Base-by-base conservation (phyloP, 2,329 filamentous ascomycete species). In the Aspergillus candidus region DNA sequence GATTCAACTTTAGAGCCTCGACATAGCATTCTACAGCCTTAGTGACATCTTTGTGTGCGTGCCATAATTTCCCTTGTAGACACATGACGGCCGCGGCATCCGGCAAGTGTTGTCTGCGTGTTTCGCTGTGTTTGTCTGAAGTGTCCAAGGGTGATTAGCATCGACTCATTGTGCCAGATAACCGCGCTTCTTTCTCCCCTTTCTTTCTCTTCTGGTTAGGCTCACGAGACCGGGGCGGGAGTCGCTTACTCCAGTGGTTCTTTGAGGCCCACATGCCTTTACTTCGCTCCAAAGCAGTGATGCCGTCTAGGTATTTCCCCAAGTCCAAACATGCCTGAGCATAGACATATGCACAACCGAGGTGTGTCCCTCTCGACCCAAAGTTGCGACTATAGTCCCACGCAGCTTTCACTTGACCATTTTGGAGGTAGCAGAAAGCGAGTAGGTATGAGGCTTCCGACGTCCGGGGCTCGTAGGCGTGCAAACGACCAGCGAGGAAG, bases 331-430 rank as follows among this genome's bases (percentile, higher is more conserved):
- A 97, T 32, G 89, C 82, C 61, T 95, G 89, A 41, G 91, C 91
- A 72, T 90, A 95, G 36, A 96, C 78, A 70, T 91, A 97, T 13
- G 87, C 81, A 67, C 91, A 96, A 27, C 90, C 90, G 18, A 95
- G 62, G 67, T 97, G 87, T 29, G 77, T 73, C 15, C 86, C 86
- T 50, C 83, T 80, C 40, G 79, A 79, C 32, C 82, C 86, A 41
- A 81, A 74, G 37, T 79, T 76, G 60, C 88, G 87, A 64, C 85
- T 85, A 55, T 82, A 78, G 59, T 97, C 90, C 65, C 86, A 91
- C 10, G 93, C 90, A 11, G 89, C 87, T 60, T 88, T 88, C 60
- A 83, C 78, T 62, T 94, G 86, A 29, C 88, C 86, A 36, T 88
- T 78, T 40, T 87, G 85, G 40, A 93, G 78, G 67, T 96, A 83